Conservation (phyloP, 2,329 filamentous ascomycete genomes). For the Fusarium illudens region DNA sequence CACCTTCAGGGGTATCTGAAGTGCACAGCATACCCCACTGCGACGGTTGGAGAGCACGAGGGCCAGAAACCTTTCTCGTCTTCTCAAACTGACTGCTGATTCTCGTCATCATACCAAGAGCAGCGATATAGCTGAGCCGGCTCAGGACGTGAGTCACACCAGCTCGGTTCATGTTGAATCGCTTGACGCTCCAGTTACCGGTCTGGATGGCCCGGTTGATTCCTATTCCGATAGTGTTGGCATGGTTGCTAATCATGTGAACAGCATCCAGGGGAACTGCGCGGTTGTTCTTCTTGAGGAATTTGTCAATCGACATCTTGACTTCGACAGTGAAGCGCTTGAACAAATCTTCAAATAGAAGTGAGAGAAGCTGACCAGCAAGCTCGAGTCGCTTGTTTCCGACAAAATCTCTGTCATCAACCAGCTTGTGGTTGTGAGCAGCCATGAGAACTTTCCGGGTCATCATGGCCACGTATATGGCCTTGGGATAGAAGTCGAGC, state of each 20-base stretch:
- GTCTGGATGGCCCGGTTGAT: constrained; percentile 97
- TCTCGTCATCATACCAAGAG: constrained; percentile 98
- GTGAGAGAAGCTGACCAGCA: constrained; percentile 90
- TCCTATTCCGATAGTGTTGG: constrained; percentile 86
- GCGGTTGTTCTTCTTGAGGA: constrained; percentile 90
- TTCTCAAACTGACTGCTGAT: constrained; percentile 99
- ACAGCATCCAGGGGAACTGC: constrained; percentile 89
- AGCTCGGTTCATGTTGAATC: constrained; percentile 98
- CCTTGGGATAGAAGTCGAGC: constrained; percentile 96
- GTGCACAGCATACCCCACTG: constrained; percentile 99
- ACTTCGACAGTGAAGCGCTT: constrained; percentile 92
- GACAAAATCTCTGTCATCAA: constrained; percentile 97
- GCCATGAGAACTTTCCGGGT: constrained; percentile 95
- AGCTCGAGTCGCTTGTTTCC: constrained; percentile 96
- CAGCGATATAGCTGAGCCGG: constrained; percentile 93
- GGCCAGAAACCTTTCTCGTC: constrained; percentile 94
- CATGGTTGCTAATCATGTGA: constrained; percentile 83
- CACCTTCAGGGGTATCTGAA: constrained; percentile 97
- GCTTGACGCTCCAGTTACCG: constrained; percentile 96
- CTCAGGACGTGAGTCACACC: constrained; percentile 97
- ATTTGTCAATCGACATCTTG: constrained; percentile 94
- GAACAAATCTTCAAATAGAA: constrained; percentile 97
- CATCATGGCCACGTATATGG: constrained; percentile 97
- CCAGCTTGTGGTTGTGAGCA: constrained; percentile 84
- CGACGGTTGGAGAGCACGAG: constrained; percentile 93